These are phyloP conservation scores for Aaosphaeria arxii DNA, from an alignment of 2,329 filamentous ascomycete genomes.

Conservation along the genomic window DNA sequence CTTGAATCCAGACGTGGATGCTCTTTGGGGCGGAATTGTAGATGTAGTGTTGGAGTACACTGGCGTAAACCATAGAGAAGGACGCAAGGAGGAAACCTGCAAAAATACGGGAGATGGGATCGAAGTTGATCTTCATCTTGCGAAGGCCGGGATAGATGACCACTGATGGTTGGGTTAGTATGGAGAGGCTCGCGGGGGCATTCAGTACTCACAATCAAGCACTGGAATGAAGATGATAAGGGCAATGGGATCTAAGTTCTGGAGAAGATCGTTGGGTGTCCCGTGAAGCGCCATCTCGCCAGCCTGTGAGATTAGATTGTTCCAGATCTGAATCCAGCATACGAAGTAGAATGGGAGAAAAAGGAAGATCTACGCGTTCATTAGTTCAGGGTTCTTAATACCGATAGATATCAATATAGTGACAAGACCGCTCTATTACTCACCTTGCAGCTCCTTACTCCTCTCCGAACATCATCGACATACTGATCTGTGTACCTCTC, in stretches of 20 bases:
- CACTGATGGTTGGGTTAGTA: background rate
- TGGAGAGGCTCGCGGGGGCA: too few species aligned
- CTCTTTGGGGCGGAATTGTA: slow-evolving; percentile 10
- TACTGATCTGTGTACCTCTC: slow-evolving; percentile 38
- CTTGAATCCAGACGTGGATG: too few species aligned
- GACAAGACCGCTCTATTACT: too few species aligned
- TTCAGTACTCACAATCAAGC: background rate
- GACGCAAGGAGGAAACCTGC: slow-evolving; percentile 28
- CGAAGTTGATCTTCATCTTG: slow-evolving; percentile 16
- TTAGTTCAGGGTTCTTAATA: too few species aligned
- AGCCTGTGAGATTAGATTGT: slow-evolving; percentile 67
- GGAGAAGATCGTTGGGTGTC: slow-evolving; percentile 74
- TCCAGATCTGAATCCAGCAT: slow-evolving; percentile 56
- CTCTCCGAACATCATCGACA: slow-evolving; percentile 76
- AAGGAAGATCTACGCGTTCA: slow-evolving; percentile 27
- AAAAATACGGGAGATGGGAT: slow-evolving; percentile 26
- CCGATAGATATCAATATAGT: too few species aligned
- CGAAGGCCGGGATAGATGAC: background rate
- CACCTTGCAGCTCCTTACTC: slow-evolving; percentile 38
- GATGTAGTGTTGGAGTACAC: slow-evolving; percentile 28
- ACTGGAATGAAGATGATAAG: slow-evolving; percentile 36
- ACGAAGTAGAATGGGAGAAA: slow-evolving; percentile 56
- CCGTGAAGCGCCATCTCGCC: slow-evolving; percentile 65
- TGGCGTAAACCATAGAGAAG: slow-evolving; percentile 28
- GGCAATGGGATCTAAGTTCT: slow-evolving; percentile 73